Conservation (phyloP, 495 filamentous ascomycete genomes). For the Lophium mytilinum region DNA sequence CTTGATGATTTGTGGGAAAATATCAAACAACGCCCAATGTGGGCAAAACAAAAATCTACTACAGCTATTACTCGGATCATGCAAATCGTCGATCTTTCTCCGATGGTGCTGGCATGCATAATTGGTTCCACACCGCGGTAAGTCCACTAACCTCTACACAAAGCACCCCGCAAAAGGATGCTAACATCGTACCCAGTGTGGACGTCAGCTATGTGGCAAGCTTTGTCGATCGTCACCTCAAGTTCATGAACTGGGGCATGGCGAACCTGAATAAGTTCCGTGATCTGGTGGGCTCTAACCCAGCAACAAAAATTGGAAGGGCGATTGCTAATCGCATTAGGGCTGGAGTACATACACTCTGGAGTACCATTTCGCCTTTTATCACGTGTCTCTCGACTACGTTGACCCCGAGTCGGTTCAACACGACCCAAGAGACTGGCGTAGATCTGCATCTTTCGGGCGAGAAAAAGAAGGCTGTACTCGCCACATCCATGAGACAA, state of each 20-base stretch:
- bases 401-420: not conserved
- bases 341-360: constrained; percentile 3
- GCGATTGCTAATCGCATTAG: not conserved
- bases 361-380: constrained; percentile 9
- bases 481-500: constrained; percentile 3
- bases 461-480: not conserved
- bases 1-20: not conserved
- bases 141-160: not conserved
- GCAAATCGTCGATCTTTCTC: not conserved
- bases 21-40: not conserved
- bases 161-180: not conserved
- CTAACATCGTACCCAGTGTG: not conserved
- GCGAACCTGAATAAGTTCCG: not conserved
- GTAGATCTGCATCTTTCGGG: constrained; percentile 6
- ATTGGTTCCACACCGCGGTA: not conserved
- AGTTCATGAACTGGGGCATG: not conserved
- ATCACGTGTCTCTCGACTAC: not conserved
- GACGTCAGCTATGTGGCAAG: constrained; percentile 4
- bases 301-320: not conserved
- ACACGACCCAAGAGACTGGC: not conserved
- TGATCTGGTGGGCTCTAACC: not conserved
- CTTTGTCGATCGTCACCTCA: constrained; percentile 2
- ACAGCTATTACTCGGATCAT: not conserved
- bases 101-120: not conserved
- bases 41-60: not conserved